Evolutionary conservation across 495 filamentous ascomycete genomes (phyloP).

Genomic region (Penicillium manginii): DNA sequence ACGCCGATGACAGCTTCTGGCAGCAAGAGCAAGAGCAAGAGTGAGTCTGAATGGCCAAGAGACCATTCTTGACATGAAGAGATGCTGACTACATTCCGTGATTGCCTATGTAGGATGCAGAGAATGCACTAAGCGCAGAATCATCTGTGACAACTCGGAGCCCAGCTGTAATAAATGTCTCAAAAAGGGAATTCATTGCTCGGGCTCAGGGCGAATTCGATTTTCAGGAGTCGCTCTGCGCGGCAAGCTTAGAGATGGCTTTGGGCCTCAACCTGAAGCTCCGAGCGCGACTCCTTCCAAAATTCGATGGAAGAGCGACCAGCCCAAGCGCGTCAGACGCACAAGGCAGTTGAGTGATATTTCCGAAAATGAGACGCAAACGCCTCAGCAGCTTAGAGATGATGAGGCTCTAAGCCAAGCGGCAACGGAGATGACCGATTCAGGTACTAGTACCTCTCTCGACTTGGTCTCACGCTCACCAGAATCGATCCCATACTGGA

Average conservation of each 20-base stretch:
- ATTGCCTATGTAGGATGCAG: constrained; percentile 21
- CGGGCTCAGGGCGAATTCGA: constrained; percentile 23
- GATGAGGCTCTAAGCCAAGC: background rate
- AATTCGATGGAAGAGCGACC: constrained; percentile 26
- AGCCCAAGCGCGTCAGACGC: background rate
- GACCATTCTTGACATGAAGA: background rate
- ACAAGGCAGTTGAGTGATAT: background rate
- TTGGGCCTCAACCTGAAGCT: constrained; percentile 1
- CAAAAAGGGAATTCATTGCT: constrained; percentile 33
- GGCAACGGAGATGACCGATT: background rate
- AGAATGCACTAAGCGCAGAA: constrained; percentile 31
- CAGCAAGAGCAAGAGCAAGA: background rate
- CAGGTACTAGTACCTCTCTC: background rate
- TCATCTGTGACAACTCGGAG: constrained; percentile 25
- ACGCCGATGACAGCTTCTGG: background rate
- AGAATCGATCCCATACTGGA: constrained; percentile 14
- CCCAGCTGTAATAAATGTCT: constrained; percentile 27
- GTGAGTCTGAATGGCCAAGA: background rate
- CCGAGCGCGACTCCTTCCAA: background rate
- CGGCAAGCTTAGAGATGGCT: constrained; percentile 14
- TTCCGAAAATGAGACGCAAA: background rate
- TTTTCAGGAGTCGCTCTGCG: constrained; percentile 24
- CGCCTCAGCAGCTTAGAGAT: background rate
- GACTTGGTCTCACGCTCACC: background rate
- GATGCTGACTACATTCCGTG: background rate